Conservation (phyloP, 1,284 basidiomycete genomes). For the Leccinum solheimii region DNA sequence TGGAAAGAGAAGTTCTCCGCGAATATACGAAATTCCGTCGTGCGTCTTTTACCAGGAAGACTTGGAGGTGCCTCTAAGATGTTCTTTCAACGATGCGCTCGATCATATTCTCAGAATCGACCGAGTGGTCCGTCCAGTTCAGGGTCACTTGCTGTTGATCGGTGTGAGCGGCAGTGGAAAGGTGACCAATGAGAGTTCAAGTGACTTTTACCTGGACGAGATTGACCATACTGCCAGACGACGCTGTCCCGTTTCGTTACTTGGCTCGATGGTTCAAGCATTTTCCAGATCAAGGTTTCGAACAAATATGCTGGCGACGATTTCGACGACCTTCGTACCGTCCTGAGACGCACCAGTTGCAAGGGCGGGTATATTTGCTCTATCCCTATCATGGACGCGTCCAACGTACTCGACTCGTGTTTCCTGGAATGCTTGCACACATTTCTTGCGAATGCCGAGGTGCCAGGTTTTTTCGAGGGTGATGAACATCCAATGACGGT, state of each 20-base stretch:
- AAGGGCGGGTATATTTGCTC: constrained; percentile 62
- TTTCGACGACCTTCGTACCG: constrained; percentile 94
- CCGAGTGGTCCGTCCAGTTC: constrained; percentile 97
- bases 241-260: constrained; percentile 98
- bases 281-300: constrained; percentile 98
- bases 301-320: constrained; percentile 98
- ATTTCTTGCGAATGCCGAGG: constrained; percentile 98
- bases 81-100: constrained; percentile 99
- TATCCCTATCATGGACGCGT: constrained; percentile 98
- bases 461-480: constrained; percentile 97
- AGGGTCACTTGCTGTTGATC: constrained; percentile 95
- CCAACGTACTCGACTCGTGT: constrained; percentile 97
- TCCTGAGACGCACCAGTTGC: constrained; percentile 92
- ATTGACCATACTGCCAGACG: constrained; percentile 57
- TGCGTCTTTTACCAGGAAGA: constrained; percentile 99
- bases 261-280: constrained; percentile 98
- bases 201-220: background rate
- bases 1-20: constrained; percentile 89
- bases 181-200: constrained; percentile 46
- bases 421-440: constrained; percentile 99
- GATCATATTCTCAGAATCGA: constrained; percentile 98
- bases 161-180: constrained; percentile 98
- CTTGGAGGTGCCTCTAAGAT: constrained; percentile 85
- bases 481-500: constrained; percentile 99
- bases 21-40: constrained; percentile 97